phyloP scores from a whole-genome alignment of 331 rosid species.

The Cydonia oblonga region DNA sequence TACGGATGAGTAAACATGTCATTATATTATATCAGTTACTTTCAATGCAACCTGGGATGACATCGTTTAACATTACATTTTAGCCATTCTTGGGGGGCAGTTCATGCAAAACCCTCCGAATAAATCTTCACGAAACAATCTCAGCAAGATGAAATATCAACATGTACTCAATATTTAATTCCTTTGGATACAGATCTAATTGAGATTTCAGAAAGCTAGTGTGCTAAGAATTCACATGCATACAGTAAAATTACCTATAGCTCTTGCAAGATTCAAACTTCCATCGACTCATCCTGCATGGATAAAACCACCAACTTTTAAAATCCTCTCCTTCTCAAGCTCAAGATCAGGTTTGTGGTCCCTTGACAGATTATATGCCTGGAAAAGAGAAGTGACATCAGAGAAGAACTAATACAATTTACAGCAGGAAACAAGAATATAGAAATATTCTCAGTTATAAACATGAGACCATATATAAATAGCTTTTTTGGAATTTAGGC shows the following conservation, averaged over 20 bases:
- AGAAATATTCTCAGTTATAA: neutral
- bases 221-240: neutral
- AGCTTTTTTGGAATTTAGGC: neutral
- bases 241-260: conserved; percentile 50
- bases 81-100: too few species aligned
- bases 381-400: conserved; percentile 19
- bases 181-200: neutral
- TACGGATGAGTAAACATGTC: too few species aligned
- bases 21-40: too few species aligned
- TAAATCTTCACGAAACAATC: too few species aligned
- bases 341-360: conserved; percentile 98
- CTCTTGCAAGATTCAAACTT: conserved; percentile 91
- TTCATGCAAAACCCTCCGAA: too few species aligned
- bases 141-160: too few species aligned
- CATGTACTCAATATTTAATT: neutral
- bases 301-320: conserved; percentile 89
- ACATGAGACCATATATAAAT: neutral
- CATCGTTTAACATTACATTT: too few species aligned
- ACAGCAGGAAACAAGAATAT: neutral
- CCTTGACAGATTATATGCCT: conserved; percentile 85
- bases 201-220: neutral
- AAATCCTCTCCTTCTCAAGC: conserved; percentile 84
- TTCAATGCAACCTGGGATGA: too few species aligned
- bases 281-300: conserved; percentile 97
- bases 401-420: neutral